Evolutionary conservation across 495 filamentous ascomycete genomes (phyloP).

Genomic region (Sordaria brevicollis): DNA sequence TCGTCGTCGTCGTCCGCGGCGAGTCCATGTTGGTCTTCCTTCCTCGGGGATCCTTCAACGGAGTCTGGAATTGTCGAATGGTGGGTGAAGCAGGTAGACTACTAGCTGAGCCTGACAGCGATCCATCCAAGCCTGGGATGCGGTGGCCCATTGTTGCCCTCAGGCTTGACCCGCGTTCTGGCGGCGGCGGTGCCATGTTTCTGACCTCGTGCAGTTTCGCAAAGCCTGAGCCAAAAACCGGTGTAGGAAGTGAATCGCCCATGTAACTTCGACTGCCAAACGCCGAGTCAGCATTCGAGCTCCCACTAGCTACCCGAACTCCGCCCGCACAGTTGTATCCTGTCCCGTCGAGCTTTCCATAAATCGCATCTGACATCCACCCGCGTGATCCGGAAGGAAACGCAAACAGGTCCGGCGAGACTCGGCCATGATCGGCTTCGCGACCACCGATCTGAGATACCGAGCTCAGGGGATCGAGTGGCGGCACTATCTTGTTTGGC

Average conservation of each 20-base stretch:
- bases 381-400: conserved; percentile 26
- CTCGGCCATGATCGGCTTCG: conserved; percentile 9
- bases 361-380: conserved; percentile 35
- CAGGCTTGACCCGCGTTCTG: conserved; percentile 34
- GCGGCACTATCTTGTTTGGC: conserved; percentile 10
- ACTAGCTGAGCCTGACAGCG: conserved; percentile 2
- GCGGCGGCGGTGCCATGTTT: conserved; percentile 23
- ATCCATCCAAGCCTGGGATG: conserved; percentile 25
- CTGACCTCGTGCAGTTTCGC: conserved; percentile 5
- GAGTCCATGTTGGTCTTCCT: conserved; percentile 18
- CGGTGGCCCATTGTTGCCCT: neutral
- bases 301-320: neutral
- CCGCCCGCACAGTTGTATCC: conserved; percentile 23
- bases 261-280: conserved; percentile 26
- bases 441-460: conserved; percentile 12
- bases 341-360: conserved; percentile 25
- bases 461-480: conserved; percentile 13
- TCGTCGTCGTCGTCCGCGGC: conserved; percentile 7
- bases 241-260: conserved; percentile 20
- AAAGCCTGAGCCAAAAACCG: conserved; percentile 18
- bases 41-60: conserved; percentile 2
- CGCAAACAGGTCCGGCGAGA: conserved; percentile 37
- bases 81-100: conserved; percentile 9
- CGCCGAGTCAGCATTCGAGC: conserved; percentile 18
- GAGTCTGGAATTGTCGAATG: neutral